These are phyloP conservation scores for Rhypophila decipiens DNA, from an alignment of 495 filamentous ascomycete species.

Conservation along the genomic window DNA sequence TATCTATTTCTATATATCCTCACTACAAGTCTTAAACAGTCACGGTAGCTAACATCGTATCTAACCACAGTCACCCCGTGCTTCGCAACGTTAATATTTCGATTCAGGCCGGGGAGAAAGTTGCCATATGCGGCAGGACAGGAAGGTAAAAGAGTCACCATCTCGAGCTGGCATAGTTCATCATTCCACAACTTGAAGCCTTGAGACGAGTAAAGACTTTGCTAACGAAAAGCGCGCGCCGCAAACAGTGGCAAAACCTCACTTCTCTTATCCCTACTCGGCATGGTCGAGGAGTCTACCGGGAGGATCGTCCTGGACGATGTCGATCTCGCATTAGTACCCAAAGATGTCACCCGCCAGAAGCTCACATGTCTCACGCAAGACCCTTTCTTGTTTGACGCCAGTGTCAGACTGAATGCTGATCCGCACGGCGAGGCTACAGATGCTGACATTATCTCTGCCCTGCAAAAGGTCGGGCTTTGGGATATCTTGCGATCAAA, in stretches of 20 bases:
- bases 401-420: background rate
- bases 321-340: constrained; percentile 1
- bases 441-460: constrained; percentile 1
- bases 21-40: background rate
- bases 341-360: background rate
- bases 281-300: constrained; percentile 2
- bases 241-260: constrained; percentile 3
- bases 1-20: background rate
- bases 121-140: constrained; percentile 4
- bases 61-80: background rate
- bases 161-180: background rate
- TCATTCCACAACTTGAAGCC: background rate
- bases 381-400: constrained; percentile 4
- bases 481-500: background rate
- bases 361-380: constrained; percentile 3
- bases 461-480: constrained; percentile 1
- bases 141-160: constrained; percentile 3
- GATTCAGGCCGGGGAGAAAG: background rate
- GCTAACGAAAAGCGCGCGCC: background rate
- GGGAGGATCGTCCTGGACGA: constrained; percentile 1
- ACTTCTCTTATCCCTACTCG: constrained; percentile 1
- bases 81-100: constrained; percentile 1
- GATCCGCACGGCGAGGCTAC: constrained; percentile 3
- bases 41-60: background rate
- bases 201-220: background rate